Percentiles rank a stretch among this genome's conserved stretches.
Evolutionary conservation across 2,329 filamentous ascomycete species (phyloP).

Genomic region (Byssochlamys sp.): DNA sequence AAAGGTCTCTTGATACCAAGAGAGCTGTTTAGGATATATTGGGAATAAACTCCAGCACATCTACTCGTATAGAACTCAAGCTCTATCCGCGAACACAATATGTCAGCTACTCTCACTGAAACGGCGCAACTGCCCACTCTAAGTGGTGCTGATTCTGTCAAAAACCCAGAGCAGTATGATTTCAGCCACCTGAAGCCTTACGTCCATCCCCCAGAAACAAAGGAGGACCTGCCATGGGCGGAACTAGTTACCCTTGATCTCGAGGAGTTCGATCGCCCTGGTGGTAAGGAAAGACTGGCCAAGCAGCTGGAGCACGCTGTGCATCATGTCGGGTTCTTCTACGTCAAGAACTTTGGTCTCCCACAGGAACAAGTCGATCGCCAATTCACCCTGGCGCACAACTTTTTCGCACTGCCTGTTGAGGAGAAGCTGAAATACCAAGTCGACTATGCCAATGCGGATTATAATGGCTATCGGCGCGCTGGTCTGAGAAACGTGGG

Average conservation of each 20-base stretch:
- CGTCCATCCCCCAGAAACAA: conserved; percentile 5
- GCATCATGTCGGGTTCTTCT: conserved; percentile 47
- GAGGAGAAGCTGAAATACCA: conserved; percentile 53
- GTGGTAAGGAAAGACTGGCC: conserved; percentile 46
- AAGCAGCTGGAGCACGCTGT: conserved; percentile 48
- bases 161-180: conserved; percentile 1
- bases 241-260: conserved; percentile 51
- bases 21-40: not conserved
- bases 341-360: conserved; percentile 55
- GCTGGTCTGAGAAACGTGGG: conserved; percentile 32
- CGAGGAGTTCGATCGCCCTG: conserved; percentile 44
- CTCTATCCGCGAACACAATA: not conserved
- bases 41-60: not conserved
- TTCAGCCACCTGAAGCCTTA: conserved; percentile 4
- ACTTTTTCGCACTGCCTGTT: conserved; percentile 47
- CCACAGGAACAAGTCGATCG: conserved; percentile 50
- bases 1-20: not conserved
- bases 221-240: conserved; percentile 34
- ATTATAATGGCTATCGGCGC: conserved; percentile 50
- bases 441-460: conserved; percentile 41
- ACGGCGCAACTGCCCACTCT: not conserved
- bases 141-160: not conserved
- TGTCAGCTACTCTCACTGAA: not conserved
- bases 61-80: not conserved
- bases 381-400: conserved; percentile 53